phyloP scores from a whole-genome alignment of 2,329 filamentous ascomycete species.

The Aaosphaeria pasadenensis region DNA sequence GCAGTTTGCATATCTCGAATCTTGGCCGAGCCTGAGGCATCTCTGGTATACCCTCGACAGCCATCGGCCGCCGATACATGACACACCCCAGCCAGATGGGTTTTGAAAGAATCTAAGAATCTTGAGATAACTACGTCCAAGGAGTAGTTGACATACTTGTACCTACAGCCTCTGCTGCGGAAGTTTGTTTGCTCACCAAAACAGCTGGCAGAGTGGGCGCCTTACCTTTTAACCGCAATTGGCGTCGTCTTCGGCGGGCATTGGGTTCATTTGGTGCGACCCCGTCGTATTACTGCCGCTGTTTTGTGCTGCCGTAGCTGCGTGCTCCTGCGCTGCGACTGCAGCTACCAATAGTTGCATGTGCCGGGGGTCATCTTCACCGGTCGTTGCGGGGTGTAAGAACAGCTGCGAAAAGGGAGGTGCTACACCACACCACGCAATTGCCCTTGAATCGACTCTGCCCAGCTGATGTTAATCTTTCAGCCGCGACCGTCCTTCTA shows the following conservation, averaged over 20 bases:
- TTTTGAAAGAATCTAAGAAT: too few relatives aligned
- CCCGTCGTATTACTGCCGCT: background rate
- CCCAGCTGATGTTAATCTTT: constrained; percentile 6
- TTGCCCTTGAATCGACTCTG: background rate
- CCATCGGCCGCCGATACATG: background rate
- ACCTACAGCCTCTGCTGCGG: too few relatives aligned
- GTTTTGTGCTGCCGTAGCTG: constrained; percentile 27
- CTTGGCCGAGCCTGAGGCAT: constrained; percentile 23
- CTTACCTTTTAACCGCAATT: too few relatives aligned
- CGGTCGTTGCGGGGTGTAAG: constrained; percentile 33
- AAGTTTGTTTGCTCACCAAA: too few relatives aligned
- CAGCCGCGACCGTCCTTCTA: constrained; percentile 24
- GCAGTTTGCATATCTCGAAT: constrained; percentile 21
- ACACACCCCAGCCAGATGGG: too few relatives aligned
- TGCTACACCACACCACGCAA: too few relatives aligned
- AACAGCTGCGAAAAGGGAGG: background rate
- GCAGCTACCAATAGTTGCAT: constrained; percentile 34
- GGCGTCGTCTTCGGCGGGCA: too few relatives aligned
- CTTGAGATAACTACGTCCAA: too few relatives aligned
- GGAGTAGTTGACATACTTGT: too few relatives aligned
- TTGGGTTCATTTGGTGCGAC: too few relatives aligned
- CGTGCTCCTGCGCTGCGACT: constrained; percentile 22
- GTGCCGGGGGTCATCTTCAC: constrained; percentile 24
- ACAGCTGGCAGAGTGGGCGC: too few relatives aligned
- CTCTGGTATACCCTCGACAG: constrained; percentile 3